A percentile compares a stretch with the other conserved stretches of the same genome.
phyloP scores from a whole-genome alignment of 768 basidiomycete genomes.

The Boletales sp. region DNA sequence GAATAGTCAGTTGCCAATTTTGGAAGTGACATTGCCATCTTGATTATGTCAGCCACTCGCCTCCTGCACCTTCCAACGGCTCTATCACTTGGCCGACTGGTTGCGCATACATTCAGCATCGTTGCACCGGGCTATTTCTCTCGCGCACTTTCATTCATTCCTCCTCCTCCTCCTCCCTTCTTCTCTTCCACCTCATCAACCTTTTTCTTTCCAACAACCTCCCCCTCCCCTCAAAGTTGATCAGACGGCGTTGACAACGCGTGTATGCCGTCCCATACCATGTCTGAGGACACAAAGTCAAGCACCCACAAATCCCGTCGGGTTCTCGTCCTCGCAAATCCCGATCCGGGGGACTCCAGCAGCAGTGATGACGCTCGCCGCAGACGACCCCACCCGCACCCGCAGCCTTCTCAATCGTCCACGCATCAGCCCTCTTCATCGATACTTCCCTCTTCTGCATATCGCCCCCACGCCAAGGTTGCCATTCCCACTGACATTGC shows the following conservation, averaged over 20 bases:
- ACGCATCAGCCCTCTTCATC: slow-evolving; percentile 25
- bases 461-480: slow-evolving; percentile 19
- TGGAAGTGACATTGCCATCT: slow-evolving; percentile 19
- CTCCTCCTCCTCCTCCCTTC: neutral
- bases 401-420: slow-evolving; percentile 25
- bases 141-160: neutral
- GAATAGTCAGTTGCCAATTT: neutral
- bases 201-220: neutral
- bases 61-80: slow-evolving; percentile 24
- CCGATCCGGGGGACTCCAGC: slow-evolving; percentile 46
- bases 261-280: slow-evolving; percentile 35
- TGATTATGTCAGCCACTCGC: slow-evolving; percentile 30
- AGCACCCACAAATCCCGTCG: slow-evolving; percentile 33
- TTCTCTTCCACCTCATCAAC: neutral
- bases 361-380: slow-evolving; percentile 36
- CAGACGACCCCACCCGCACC: slow-evolving; percentile 8
- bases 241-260: slow-evolving; percentile 28
- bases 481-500: slow-evolving; percentile 36
- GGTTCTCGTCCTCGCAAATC: slow-evolving; percentile 60
- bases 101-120: slow-evolving; percentile 27
- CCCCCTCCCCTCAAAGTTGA: slow-evolving; percentile 8
- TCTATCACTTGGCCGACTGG: slow-evolving; percentile 25
- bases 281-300: slow-evolving; percentile 61
- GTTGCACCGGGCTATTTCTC: slow-evolving; percentile 16
- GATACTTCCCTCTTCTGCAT: slow-evolving; percentile 17